Conservation (phyloP, 441 rosid genomes). For the Macaranga tanarius region DNA sequence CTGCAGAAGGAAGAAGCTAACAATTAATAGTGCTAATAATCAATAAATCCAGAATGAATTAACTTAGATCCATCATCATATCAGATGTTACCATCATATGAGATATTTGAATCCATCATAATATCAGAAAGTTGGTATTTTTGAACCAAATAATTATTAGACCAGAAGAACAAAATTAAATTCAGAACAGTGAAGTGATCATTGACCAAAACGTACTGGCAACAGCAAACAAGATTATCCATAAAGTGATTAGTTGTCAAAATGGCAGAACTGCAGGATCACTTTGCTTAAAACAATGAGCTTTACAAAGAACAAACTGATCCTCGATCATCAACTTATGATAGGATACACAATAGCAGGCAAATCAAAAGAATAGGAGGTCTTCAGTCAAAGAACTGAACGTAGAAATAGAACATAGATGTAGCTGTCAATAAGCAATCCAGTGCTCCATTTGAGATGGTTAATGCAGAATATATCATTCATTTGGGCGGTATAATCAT, state of each 20-base stretch:
- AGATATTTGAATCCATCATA: too few relatives aligned
- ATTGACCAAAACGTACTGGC: neutral
- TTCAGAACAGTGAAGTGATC: neutral
- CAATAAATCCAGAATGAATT: too few relatives aligned
- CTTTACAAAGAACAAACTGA: neutral
- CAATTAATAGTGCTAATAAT: constrained; percentile 15
- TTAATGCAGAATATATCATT: neutral
- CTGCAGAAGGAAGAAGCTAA: constrained; percentile 37
- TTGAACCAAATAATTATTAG: neutral
- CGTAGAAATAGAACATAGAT: neutral
- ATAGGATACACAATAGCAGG: neutral
- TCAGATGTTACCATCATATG: neutral
- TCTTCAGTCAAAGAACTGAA: neutral
- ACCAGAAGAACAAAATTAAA: neutral
- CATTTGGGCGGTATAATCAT: neutral
- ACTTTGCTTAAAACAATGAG: constrained; percentile 8
- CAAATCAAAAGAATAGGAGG: neutral
- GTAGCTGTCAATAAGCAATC: neutral
- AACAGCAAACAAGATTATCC: neutral
- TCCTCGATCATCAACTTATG: neutral
- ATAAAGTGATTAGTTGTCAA: neutral
- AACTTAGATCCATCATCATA: neutral
- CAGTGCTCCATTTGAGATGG: neutral
- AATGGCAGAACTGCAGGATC: neutral
- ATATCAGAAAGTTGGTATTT: neutral